phyloP scores from a whole-genome alignment of 192 early-diverging fungal species.

The Rhizoclosmatium globosum region DNA sequence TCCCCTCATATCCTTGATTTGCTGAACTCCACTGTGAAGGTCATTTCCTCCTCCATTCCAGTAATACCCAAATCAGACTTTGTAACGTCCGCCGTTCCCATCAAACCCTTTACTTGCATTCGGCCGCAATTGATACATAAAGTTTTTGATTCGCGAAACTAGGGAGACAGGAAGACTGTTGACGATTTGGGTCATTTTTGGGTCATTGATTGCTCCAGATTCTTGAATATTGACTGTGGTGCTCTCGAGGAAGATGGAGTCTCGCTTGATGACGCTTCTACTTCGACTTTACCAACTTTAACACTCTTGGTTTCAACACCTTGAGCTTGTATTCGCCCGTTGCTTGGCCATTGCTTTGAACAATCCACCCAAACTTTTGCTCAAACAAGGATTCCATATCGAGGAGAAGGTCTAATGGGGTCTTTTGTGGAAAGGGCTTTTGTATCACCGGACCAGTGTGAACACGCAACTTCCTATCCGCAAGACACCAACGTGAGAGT shows the following conservation, averaged over 20 bases:
- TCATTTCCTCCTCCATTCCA: constrained; percentile 78
- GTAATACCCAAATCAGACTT: neutral
- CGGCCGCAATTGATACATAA: constrained; percentile 27
- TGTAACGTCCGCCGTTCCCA: constrained; percentile 1
- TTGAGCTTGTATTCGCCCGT: constrained; percentile 31
- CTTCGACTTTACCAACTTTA: neutral
- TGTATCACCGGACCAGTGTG: constrained; percentile 36
- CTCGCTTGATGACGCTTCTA: neutral
- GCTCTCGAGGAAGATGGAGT: neutral
- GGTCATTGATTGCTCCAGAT: constrained; percentile 9
- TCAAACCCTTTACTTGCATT: constrained; percentile 35
- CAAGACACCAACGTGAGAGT: neutral
- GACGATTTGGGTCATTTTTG: constrained; percentile 30
- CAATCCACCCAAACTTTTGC: constrained; percentile 28
- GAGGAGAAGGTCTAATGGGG: constrained; percentile 31
- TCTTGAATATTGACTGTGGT: constrained; percentile 2
- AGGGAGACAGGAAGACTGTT: constrained; percentile 35
- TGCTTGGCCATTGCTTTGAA: constrained; percentile 22
- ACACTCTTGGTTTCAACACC: constrained; percentile 32
- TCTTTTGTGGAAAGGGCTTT: constrained; percentile 26
- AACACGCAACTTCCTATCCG: constrained; percentile 6
- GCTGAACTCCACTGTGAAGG: constrained; percentile 89
- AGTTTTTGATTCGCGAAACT: constrained; percentile 19
- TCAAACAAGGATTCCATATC: constrained; percentile 24
- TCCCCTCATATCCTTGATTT: constrained; percentile 82